Evolutionary conservation across 176 grass and related monocot genomes (phyloP), one percentile per base, ranked within the genome.

Genomic region (Melocanna baccifera): DNA sequence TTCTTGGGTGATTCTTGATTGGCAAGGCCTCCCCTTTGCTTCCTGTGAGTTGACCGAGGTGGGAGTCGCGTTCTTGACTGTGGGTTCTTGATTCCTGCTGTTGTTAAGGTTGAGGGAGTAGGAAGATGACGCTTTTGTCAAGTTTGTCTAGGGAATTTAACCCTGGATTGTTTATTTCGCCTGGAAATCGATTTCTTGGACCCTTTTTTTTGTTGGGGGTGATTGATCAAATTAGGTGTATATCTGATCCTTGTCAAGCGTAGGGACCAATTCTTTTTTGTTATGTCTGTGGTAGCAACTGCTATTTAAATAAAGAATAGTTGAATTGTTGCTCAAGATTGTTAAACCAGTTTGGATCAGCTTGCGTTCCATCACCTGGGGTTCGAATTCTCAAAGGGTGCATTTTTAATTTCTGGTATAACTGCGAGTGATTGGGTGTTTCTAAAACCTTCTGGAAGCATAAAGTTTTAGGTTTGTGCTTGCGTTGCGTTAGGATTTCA

Each of bases 21-120:
- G 40, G 39, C 9, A 43, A 58, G 36, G 67, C 16, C 6, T 74
- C 75, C 30, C 18, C 4, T 51, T 59, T 58, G 74, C 67, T 51
- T 86, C 23, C 12, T 41, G 45, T 29, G 67, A 78, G 79, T 90
- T 90, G 73, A 90, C 73, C 67, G 79, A 16, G 64, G 58, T 59
- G 84, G 47, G 42, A 52, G 52, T 36, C 63, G 15, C 55, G 51
- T 80, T 75, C 75, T 55, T 87, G 68, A 34, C 41, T 4, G 16
- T 73, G 37, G 37, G 25, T 19, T 37, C 10, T 84, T 80, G 68
- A 68, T 83, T 78, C 6, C 22, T 53, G 51, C 59, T 76, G 19
- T 11, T 75, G 25, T 29, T 75, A 26, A 14, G 41, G 36, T 73
- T 83, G 19, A 37, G 50, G 12, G 6, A 23, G 12, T 23, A 62